Percentiles rank a stretch among this genome's conserved stretches.
These are phyloP conservation scores for Bolboschoenoplectus hybrid DNA, from an alignment of 202 grass and related monocot species.

Conservation along the genomic window DNA sequence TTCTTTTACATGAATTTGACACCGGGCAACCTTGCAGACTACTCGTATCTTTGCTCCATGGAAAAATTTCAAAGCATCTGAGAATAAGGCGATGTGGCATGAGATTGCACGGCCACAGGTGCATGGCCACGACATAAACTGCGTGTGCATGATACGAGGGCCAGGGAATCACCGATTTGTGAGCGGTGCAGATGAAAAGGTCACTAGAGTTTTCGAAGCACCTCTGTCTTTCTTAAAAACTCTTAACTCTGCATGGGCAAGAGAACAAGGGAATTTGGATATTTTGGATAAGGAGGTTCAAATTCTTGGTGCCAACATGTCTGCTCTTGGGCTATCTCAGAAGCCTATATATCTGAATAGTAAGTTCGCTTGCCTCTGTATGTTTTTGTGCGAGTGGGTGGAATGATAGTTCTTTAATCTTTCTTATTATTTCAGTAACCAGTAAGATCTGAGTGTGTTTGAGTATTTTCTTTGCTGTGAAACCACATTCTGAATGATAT, in stretches of 20 bases:
- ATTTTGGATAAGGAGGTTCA: conserved; percentile 60
- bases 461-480: not conserved
- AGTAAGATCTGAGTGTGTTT: conserved; percentile 25
- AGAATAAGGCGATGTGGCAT: conserved; percentile 59
- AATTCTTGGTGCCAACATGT: conserved; percentile 97
- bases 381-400: not conserved
- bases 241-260: conserved; percentile 66
- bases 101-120: conserved; percentile 89
- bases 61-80: conserved; percentile 58
- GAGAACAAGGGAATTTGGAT: conserved; percentile 59
- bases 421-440: conserved; percentile 23
- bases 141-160: conserved; percentile 72
- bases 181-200: conserved; percentile 98
- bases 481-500: conserved; percentile 23
- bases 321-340: conserved; percentile 93
- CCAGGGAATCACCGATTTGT: conserved; percentile 83
- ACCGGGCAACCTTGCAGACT: conserved; percentile 60
- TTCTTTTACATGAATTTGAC: conserved; percentile 20
- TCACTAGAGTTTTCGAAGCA: conserved; percentile 90
- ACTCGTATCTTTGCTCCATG: conserved; percentile 85
- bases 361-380: conserved; percentile 41
- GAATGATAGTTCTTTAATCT: not conserved
- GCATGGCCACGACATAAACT: conserved; percentile 94
- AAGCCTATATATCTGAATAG: conserved; percentile 89
- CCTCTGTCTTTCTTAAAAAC: conserved; percentile 90